Percentiles rank a stretch among this genome's conserved stretches.
phyloP scores from a whole-genome alignment of 208 protist species.

The Trypanosoma congolense region DNA sequence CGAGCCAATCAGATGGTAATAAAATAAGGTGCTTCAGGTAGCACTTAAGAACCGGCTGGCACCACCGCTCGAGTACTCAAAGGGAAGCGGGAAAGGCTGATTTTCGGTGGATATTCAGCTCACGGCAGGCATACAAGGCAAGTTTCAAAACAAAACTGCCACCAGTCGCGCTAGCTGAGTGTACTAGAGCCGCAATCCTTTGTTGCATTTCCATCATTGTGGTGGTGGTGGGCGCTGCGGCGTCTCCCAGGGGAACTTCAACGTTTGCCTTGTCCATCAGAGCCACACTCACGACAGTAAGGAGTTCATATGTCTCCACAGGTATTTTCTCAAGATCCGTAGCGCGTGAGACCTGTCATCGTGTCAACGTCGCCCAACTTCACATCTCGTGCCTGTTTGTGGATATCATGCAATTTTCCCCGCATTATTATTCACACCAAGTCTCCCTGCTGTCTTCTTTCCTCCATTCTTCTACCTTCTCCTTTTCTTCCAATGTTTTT shows the following conservation, averaged over 20 bases:
- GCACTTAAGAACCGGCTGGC: conserved; percentile 72
- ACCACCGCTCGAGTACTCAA: conserved; percentile 64
- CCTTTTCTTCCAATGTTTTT: neutral
- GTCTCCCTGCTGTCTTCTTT: neutral
- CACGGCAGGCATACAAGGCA: conserved; percentile 86
- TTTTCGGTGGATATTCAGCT: conserved; percentile 89
- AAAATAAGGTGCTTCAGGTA: conserved; percentile 83
- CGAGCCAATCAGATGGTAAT: conserved; percentile 92
- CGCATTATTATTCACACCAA: no score
- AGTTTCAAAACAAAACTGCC: conserved; percentile 91
- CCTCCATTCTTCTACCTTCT: neutral
- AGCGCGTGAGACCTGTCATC: no score
- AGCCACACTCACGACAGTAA: conserved; percentile 69
- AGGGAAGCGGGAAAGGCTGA: conserved; percentile 89
- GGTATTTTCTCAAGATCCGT: conserved; percentile 22
- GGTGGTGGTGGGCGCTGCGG: no score
- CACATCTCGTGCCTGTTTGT: no score
- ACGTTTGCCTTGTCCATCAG: conserved; percentile 37
- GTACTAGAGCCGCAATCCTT: conserved; percentile 52
- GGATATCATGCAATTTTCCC: no score
- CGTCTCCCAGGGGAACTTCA: no score
- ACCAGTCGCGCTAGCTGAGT: conserved; percentile 53
- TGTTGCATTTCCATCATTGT: no score
- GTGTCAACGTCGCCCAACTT: no score
- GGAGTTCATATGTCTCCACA: conserved; percentile 68